Conservation (phyloP, 2,329 filamentous ascomycete species). For the Leptographium wingfieldii region DNA sequence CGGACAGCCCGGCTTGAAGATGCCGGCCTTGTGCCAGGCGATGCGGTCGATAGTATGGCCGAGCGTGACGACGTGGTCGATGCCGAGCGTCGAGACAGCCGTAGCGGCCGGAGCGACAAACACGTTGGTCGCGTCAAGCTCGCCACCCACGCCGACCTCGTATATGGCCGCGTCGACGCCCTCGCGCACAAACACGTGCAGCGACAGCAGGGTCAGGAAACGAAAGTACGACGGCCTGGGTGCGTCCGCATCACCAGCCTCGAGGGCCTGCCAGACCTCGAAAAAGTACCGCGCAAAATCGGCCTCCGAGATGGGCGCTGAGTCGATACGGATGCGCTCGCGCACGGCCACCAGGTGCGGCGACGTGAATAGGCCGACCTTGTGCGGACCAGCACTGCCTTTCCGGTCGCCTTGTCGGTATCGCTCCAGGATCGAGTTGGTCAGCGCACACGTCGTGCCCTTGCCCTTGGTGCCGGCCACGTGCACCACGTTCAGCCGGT, state of each 20-base stretch:
- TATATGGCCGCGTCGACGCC: slow-evolving; percentile 50
- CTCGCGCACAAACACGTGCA: slow-evolving; percentile 53
- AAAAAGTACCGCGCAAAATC: slow-evolving; percentile 56
- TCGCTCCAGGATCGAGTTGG: slow-evolving; percentile 46
- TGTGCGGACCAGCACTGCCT: slow-evolving; percentile 20
- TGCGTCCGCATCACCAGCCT: slow-evolving; percentile 18
- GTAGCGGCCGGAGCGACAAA: slow-evolving; percentile 42
- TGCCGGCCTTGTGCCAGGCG: slow-evolving; percentile 62
- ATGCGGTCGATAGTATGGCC: slow-evolving; percentile 53
- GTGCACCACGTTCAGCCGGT: slow-evolving; percentile 54
- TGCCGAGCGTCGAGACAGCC: slow-evolving; percentile 52
- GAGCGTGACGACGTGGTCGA: slow-evolving; percentile 53
- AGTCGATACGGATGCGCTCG: slow-evolving; percentile 54
- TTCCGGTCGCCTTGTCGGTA: slow-evolving; percentile 24
- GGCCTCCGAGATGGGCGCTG: slow-evolving; percentile 40
- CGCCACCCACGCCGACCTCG: slow-evolving; percentile 56
- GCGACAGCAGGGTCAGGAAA: slow-evolving; percentile 53
- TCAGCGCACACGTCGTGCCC: slow-evolving; percentile 58
- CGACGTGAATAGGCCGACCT: slow-evolving; percentile 54
- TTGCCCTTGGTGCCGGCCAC: slow-evolving; percentile 69
- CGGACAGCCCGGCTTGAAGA: slow-evolving; percentile 47
- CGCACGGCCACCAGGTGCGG: slow-evolving; percentile 56
- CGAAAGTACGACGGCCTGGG: slow-evolving; percentile 44
- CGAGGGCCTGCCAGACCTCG: slow-evolving; percentile 46
- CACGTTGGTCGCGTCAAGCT: slow-evolving; percentile 56